Evolutionary conservation across 768 basidiomycete genomes (phyloP).

Genomic region (Pisolithus orientalis): DNA sequence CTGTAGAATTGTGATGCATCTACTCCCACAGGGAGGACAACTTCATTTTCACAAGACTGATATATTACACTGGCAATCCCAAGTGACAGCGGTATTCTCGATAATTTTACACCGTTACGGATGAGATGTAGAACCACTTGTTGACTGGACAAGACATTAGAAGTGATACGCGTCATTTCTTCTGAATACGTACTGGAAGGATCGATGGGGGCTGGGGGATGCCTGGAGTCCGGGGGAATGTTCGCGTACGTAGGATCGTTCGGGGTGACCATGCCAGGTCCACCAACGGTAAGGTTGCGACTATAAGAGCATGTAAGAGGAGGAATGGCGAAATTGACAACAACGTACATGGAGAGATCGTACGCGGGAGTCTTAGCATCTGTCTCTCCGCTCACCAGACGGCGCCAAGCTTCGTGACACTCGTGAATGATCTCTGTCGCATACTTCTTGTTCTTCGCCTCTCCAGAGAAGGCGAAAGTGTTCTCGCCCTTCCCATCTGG

Average conservation of each 20-base stretch:
- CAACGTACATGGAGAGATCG: slow-evolving; percentile 79
- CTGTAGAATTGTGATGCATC: slow-evolving; percentile 8
- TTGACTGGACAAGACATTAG: slow-evolving; percentile 47
- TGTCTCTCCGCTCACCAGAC: slow-evolving; percentile 75
- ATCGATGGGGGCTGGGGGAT: slow-evolving; percentile 84
- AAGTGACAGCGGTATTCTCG: background rate
- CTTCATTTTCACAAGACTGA: background rate
- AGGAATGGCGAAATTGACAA: background rate
- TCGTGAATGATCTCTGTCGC: slow-evolving; percentile 99
- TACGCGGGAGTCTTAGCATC: slow-evolving; percentile 65
- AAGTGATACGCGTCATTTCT: background rate
- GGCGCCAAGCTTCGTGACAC: slow-evolving; percentile 97
- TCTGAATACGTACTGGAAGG: slow-evolving; percentile 62
- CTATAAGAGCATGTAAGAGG: slow-evolving; percentile 35
- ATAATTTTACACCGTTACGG: slow-evolving; percentile 60
- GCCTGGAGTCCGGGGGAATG: slow-evolving; percentile 74
- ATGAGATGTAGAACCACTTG: slow-evolving; percentile 94
- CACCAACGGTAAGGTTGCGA: slow-evolving; percentile 70
- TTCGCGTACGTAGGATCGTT: slow-evolving; percentile 57
- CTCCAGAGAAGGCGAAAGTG: slow-evolving; percentile 97
- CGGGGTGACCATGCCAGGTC: slow-evolving; percentile 58
- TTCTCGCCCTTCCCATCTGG: slow-evolving; percentile 97
- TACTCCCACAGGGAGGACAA: background rate
- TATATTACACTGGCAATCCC: background rate
- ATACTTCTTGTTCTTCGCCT: slow-evolving; percentile 99